phyloP scores from a whole-genome alignment of 352 stramenopile species.

The Globisporangium irregulare region DNA sequence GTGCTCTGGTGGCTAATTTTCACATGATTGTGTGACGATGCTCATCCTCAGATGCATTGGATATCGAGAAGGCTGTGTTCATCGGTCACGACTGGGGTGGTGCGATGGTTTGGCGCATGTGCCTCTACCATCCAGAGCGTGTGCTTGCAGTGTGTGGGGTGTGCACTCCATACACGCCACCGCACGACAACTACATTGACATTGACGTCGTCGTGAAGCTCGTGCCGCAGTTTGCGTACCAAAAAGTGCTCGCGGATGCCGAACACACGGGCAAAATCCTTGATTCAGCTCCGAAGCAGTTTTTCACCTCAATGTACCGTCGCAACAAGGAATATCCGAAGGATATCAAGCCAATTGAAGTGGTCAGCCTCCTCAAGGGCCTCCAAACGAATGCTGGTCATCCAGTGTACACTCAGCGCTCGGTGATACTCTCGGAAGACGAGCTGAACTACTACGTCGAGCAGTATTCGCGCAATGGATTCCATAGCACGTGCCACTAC shows the following conservation, averaged over 20 bases:
- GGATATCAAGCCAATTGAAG: constrained; percentile 13
- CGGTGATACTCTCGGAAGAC: constrained; percentile 41
- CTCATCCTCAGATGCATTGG: constrained; percentile 39
- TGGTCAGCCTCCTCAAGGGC: constrained; percentile 16
- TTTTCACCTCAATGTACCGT: constrained; percentile 53
- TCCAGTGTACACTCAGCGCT: constrained; percentile 33
- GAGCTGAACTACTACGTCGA: constrained; percentile 66
- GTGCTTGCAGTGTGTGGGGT: constrained; percentile 50
- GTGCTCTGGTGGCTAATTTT: not conserved
- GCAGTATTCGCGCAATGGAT: constrained; percentile 50
- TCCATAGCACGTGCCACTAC: constrained; percentile 56
- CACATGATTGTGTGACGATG: not conserved
- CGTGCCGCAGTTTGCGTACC: constrained; percentile 62
- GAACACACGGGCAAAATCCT: constrained; percentile 37
- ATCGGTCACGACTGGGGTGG: constrained; percentile 67
- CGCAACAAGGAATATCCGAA: constrained; percentile 35
- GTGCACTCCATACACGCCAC: constrained; percentile 70
- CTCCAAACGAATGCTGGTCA: constrained; percentile 16
- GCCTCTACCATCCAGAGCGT: constrained; percentile 49
- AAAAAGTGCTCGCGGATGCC: constrained; percentile 48
- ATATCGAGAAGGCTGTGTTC: constrained; percentile 66
- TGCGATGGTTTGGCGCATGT: constrained; percentile 46
- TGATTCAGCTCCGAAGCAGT: constrained; percentile 36
- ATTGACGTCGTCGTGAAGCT: constrained; percentile 44
- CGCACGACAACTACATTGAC: constrained; percentile 30